Evolutionary conservation across 495 filamentous ascomycete species (phyloP).

Genomic region (Viridothelium virens): DNA sequence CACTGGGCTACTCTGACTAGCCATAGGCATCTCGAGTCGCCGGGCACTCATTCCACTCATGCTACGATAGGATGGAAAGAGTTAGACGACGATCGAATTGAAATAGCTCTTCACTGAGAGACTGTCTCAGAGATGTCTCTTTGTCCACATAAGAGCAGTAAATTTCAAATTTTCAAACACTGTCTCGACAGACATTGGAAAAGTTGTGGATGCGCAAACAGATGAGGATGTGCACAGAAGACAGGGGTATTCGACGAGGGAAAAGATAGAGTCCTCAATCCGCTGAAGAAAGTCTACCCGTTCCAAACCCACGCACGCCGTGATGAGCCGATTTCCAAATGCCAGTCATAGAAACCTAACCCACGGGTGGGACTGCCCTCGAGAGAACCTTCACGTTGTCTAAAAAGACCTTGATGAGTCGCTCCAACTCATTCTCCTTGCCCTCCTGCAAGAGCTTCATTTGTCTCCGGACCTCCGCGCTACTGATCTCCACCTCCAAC

Average conservation of each 20-base stretch:
- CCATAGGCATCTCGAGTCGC: too few relatives aligned
- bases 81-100: too few relatives aligned
- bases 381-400: constrained; percentile 56
- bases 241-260: background rate
- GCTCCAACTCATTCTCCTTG: constrained; percentile 60
- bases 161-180: too few relatives aligned
- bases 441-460: constrained; percentile 50
- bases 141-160: too few relatives aligned
- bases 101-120: too few relatives aligned
- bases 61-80: too few relatives aligned
- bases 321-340: background rate
- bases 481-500: constrained; percentile 75
- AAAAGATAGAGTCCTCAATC: background rate
- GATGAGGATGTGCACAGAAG: background rate
- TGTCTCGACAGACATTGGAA: too few relatives aligned
- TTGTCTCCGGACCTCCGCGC: constrained; percentile 58
- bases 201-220: background rate
- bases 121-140: too few relatives aligned
- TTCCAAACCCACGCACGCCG: background rate
- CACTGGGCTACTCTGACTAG: too few relatives aligned
- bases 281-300: too few relatives aligned
- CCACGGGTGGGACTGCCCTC: background rate
- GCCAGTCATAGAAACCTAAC: background rate
- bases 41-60: too few relatives aligned
- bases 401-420: constrained; percentile 71